Conservation (phyloP, 164 flowering plant species). For the Magnolia sinica region DNA sequence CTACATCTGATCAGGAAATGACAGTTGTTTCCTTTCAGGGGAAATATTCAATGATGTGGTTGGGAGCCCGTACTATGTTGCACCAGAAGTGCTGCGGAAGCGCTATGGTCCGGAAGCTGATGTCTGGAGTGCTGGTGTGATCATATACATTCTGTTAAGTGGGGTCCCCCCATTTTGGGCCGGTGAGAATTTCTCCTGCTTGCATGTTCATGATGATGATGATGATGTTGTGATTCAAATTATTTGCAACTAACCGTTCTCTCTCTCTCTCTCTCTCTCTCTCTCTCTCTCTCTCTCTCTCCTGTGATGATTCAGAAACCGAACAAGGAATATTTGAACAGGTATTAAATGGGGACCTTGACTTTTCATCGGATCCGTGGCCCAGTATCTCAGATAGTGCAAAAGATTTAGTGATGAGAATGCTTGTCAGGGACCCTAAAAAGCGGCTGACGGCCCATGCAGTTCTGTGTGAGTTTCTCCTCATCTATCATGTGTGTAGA, state of each 20-base stretch:
- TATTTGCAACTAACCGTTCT: not conserved
- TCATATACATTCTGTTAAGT: slow-evolving; percentile 65
- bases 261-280: not conserved
- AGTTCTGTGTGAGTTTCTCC: slow-evolving; percentile 64
- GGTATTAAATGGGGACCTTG: slow-evolving; percentile 68
- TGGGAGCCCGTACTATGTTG: slow-evolving; percentile 93
- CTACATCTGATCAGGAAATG: not conserved
- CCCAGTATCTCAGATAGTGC: slow-evolving; percentile 73
- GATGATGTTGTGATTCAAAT: not conserved
- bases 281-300: not conserved
- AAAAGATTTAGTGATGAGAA: slow-evolving; percentile 66
- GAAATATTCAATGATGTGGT: slow-evolving; percentile 72
- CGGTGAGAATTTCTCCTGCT: slow-evolving; percentile 41
- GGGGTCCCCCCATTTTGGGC: slow-evolving; percentile 97
- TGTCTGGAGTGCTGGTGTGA: slow-evolving; percentile 97
- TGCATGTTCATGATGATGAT: not conserved
- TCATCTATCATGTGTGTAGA: not conserved
- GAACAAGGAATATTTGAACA: slow-evolving; percentile 78
- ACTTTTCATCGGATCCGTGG: slow-evolving; percentile 80
- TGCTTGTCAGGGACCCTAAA: slow-evolving; percentile 70
- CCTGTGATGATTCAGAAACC: slow-evolving; percentile 37
- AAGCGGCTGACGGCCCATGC: slow-evolving; percentile 72
- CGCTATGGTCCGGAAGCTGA: slow-evolving; percentile 77
- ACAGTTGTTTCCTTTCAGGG: slow-evolving; percentile 38
- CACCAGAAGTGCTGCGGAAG: slow-evolving; percentile 75